Percentiles rank a stretch among this genome's conserved stretches.
These are phyloP conservation scores for Aspergillus bombycis DNA, from an alignment of 2,329 filamentous ascomycete genomes.

Conservation along the genomic window DNA sequence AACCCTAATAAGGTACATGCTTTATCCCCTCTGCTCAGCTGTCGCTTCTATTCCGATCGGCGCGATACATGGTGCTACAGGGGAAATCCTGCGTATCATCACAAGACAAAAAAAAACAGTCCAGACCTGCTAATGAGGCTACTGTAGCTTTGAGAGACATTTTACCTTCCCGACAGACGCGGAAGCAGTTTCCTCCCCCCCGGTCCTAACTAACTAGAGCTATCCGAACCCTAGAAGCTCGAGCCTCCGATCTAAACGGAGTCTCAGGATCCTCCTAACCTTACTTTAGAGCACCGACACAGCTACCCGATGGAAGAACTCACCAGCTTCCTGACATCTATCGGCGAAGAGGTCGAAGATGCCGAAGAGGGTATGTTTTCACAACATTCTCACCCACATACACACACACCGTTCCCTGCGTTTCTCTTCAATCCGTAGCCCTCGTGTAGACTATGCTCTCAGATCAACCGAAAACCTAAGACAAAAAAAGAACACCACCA, in stretches of 20 bases:
- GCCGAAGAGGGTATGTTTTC: slow-evolving; percentile 60
- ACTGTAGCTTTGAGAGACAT: not conserved
- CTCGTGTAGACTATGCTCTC: not conserved
- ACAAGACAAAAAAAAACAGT: not conserved
- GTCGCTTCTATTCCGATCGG: slow-evolving; percentile 7
- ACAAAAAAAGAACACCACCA: not conserved
- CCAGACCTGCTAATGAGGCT: not conserved
- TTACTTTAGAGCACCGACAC: not conserved
- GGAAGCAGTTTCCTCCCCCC: not conserved
- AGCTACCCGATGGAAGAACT: slow-evolving; percentile 23
- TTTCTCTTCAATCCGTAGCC: not conserved
- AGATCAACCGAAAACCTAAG: slow-evolving; percentile 1
- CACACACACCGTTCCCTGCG: not conserved
- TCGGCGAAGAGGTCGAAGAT: slow-evolving; percentile 58
- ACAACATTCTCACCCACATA: no score
- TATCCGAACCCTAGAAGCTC: not conserved
- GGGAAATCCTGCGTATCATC: not conserved
- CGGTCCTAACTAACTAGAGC: not conserved
- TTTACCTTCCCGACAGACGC: not conserved
- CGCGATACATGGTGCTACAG: slow-evolving; percentile 2
- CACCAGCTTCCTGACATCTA: slow-evolving; percentile 39
- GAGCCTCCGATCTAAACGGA: not conserved
- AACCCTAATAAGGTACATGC: slow-evolving; percentile 5
- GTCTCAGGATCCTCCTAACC: not conserved
- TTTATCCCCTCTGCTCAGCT: not conserved